These are phyloP conservation scores for Mycena rebaudengoi DNA, from an alignment of 768 basidiomycete genomes.

Conservation along the genomic window DNA sequence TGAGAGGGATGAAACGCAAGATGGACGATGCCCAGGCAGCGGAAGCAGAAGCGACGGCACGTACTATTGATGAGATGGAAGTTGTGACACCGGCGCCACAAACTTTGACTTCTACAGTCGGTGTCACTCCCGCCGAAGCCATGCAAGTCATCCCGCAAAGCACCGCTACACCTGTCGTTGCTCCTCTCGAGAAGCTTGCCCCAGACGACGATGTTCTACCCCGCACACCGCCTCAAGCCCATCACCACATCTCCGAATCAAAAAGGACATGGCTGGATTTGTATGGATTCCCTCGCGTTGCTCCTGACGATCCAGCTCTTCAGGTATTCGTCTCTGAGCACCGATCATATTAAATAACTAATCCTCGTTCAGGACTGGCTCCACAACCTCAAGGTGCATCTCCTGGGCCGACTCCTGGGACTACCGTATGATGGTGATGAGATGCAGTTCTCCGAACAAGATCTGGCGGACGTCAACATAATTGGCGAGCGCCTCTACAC, in stretches of 20 bases:
- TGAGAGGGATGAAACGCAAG: conserved; percentile 14
- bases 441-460: conserved; percentile 25
- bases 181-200: not conserved
- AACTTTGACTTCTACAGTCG: too few relatives aligned
- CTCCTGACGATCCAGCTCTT: conserved; percentile 35
- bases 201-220: conserved; percentile 20
- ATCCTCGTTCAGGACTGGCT: not conserved
- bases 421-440: conserved; percentile 27
- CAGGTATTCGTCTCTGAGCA: conserved; percentile 23
- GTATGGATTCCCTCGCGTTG: not conserved
- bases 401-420: not conserved
- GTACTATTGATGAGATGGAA: not conserved
- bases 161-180: not conserved
- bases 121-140: too few relatives aligned
- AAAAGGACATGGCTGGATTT: conserved; percentile 11
- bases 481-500: conserved; percentile 30
- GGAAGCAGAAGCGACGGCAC: too few relatives aligned
- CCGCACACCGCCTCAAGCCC: conserved; percentile 14
- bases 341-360: not conserved
- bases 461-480: conserved; percentile 24
- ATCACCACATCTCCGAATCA: conserved; percentile 35
- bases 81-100: not conserved
- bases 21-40: too few relatives aligned
- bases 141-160: too few relatives aligned
- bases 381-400: not conserved